Evolutionary conservation across 108 stramenopile genomes (phyloP).

Genomic region (Discostella stelligeroides): DNA sequence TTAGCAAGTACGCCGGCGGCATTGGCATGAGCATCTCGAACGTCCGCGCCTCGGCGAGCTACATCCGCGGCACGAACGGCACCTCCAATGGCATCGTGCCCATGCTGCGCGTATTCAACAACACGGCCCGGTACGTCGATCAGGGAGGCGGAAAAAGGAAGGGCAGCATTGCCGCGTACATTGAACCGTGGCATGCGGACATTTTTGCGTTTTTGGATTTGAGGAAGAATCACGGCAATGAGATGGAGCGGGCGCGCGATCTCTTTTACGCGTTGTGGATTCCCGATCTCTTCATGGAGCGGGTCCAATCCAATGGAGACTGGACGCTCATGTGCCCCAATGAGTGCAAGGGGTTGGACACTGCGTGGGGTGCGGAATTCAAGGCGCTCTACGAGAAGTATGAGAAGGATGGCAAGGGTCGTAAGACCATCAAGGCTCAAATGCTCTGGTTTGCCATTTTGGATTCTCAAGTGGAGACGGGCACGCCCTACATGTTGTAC

Average conservation of each 20-base stretch:
- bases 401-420: slow-evolving; percentile 91
- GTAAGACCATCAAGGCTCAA: slow-evolving; percentile 94
- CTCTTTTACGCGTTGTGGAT: slow-evolving; percentile 99
- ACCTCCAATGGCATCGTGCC: slow-evolving; percentile 99
- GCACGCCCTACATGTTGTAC: slow-evolving; percentile 99
- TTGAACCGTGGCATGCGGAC: slow-evolving; percentile 99
- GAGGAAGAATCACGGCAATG: slow-evolving; percentile 99
- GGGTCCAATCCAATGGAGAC: slow-evolving; percentile 89
- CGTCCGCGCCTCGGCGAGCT: slow-evolving; percentile 91
- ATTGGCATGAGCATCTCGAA: slow-evolving; percentile 96
- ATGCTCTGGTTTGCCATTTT: slow-evolving; percentile 98
- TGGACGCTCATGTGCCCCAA: slow-evolving; percentile 96
- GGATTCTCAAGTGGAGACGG: slow-evolving; percentile 99
- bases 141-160: slow-evolving; percentile 99
- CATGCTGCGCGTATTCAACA: slow-evolving; percentile 99
- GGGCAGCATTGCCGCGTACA: slow-evolving; percentile 97
- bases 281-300: slow-evolving; percentile 98
- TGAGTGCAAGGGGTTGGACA: slow-evolving; percentile 95
- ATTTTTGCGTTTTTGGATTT: slow-evolving; percentile 96
- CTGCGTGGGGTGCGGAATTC: slow-evolving; percentile 92
- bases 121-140: slow-evolving; percentile 98
- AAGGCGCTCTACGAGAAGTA: slow-evolving; percentile 93
- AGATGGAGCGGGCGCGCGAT: slow-evolving; percentile 94
- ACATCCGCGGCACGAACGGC: slow-evolving; percentile 98
- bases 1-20: slow-evolving; percentile 99